These are phyloP conservation scores for Phytophthora pisi DNA, from an alignment of 352 stramenopile species.

Conservation along the genomic window DNA sequence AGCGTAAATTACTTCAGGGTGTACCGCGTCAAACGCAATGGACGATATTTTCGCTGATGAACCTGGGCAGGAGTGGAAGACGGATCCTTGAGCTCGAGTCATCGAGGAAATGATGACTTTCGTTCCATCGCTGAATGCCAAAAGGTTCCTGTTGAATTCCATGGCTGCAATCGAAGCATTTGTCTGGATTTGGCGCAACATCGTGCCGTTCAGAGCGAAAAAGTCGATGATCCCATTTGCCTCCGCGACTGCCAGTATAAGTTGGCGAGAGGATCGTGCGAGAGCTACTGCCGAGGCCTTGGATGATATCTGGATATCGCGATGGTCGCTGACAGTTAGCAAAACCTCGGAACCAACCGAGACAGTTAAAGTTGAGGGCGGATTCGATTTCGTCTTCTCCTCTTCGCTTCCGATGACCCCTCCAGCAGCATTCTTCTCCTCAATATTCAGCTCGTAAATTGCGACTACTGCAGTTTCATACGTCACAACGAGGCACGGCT, in stretches of 20 bases:
- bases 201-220: slow-evolving; percentile 52
- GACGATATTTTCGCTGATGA: slow-evolving; percentile 41
- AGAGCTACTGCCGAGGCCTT: slow-evolving; percentile 15
- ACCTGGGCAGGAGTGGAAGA: slow-evolving; percentile 47
- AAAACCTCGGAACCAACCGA: slow-evolving; percentile 1
- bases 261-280: slow-evolving; percentile 23
- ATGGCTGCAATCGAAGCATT: slow-evolving; percentile 32
- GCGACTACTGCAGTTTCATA: slow-evolving; percentile 9
- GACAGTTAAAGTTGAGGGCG: background rate
- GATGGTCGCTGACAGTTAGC: slow-evolving; percentile 9
- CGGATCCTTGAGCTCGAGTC: slow-evolving; percentile 27
- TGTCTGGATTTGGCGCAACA: slow-evolving; percentile 42
- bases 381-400: background rate
- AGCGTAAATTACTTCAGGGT: slow-evolving; percentile 52
- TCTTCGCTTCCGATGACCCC: background rate
- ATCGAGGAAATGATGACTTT: slow-evolving; percentile 39
- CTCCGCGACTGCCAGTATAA: slow-evolving; percentile 24
- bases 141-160: slow-evolving; percentile 40
- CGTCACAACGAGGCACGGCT: slow-evolving; percentile 27
- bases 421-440: background rate
- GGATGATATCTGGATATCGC: background rate
- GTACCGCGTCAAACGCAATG: slow-evolving; percentile 49
- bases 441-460: slow-evolving; percentile 36
- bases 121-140: slow-evolving; percentile 51
- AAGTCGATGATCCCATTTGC: slow-evolving; percentile 30